Conservation (phyloP, 768 basidiomycete genomes). For the Tubosaeta sp. region DNA sequence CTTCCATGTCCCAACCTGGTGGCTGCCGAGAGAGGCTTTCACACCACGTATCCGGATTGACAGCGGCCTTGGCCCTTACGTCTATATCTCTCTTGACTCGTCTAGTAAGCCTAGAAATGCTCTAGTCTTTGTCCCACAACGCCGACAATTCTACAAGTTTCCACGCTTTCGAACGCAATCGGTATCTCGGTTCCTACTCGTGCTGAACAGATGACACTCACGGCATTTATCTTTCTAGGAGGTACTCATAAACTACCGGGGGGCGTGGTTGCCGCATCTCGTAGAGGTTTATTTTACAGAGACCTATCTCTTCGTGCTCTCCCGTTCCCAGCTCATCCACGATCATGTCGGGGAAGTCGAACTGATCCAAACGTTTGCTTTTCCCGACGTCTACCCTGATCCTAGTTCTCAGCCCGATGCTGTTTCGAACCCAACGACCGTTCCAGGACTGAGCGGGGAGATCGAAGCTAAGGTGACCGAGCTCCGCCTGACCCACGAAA, state of each 20-base stretch:
- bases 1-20: conserved; percentile 13
- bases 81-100: conserved; percentile 10
- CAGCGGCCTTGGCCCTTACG: conserved; percentile 11
- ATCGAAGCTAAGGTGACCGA: background rate
- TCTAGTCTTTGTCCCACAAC: conserved; percentile 12
- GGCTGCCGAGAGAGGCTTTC: conserved; percentile 11
- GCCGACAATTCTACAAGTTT: conserved; percentile 19
- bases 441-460: background rate
- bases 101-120: conserved; percentile 10
- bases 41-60: conserved; percentile 8
- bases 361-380: conserved; percentile 18
- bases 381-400: conserved; percentile 9
- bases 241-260: conserved; percentile 13
- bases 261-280: conserved; percentile 18
- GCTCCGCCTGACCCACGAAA: conserved; percentile 22
- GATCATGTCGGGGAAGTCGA: conserved; percentile 6
- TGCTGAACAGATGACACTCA: background rate
- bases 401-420: background rate
- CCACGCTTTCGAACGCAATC: conserved; percentile 14
- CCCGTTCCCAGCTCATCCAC: conserved; percentile 11
- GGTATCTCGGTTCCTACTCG: background rate
- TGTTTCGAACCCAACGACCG: background rate
- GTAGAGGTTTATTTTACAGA: conserved; percentile 13
- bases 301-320: conserved; percentile 17
- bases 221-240: conserved; percentile 1